phyloP scores from a whole-genome alignment of 108 stramenopile genomes.

The Cyclostephanos tholiformis region DNA sequence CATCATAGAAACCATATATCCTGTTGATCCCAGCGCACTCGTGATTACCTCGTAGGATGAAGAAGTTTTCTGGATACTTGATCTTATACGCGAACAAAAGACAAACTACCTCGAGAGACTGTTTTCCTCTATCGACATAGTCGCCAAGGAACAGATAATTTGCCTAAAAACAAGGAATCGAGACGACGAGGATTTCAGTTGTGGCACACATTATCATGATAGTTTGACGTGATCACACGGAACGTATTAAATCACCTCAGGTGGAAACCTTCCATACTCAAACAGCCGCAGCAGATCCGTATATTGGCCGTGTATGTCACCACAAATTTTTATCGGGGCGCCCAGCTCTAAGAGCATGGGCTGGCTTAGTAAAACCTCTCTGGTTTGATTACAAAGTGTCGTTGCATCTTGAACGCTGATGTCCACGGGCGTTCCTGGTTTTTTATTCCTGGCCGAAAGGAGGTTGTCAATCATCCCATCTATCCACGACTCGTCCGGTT shows the following conservation, averaged over 20 bases:
- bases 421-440: slow-evolving; percentile 90
- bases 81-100: slow-evolving; percentile 98
- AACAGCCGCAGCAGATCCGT: slow-evolving; percentile 97
- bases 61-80: slow-evolving; percentile 99
- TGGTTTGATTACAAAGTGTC: slow-evolving; percentile 80
- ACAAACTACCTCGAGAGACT: slow-evolving; percentile 95
- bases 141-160: slow-evolving; percentile 99
- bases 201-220: too few species aligned
- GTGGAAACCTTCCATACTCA: slow-evolving; percentile 97
- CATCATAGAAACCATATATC: slow-evolving; percentile 99
- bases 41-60: slow-evolving; percentile 99
- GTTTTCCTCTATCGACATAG: slow-evolving; percentile 98
- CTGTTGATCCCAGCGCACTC: slow-evolving; percentile 99
- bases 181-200: slow-evolving; percentile 12
- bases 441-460: slow-evolving; percentile 82
- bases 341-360: slow-evolving; percentile 98
- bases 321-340: slow-evolving; percentile 99
- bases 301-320: slow-evolving; percentile 98
- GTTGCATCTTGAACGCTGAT: slow-evolving; percentile 83
- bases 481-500: slow-evolving; percentile 78
- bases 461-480: slow-evolving; percentile 91
- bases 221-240: too few species aligned
- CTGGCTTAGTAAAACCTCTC: slow-evolving; percentile 95
- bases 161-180: slow-evolving; percentile 56
- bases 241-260: slow-evolving; percentile 85